A percentile compares a stretch with the other conserved stretches of the same genome.
These are phyloP conservation scores for Prunus davidiana DNA, from an alignment of 306 rosid genomes.

Conservation along the genomic window DNA sequence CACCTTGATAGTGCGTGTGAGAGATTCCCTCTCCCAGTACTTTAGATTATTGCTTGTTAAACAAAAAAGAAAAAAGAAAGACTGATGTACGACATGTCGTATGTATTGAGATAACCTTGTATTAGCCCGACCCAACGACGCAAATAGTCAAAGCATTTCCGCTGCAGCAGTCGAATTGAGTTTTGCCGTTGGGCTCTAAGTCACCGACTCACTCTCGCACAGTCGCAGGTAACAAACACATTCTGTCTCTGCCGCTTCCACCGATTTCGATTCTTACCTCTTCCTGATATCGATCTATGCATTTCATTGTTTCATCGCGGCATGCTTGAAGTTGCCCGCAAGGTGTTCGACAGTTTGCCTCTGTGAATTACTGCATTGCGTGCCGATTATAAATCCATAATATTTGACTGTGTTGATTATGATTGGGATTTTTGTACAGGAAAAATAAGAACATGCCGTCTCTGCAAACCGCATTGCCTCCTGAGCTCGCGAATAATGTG, in stretches of 20 bases:
- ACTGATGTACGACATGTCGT: neutral
- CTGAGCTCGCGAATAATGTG: constrained; percentile 87
- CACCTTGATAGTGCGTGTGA: too few relatives aligned
- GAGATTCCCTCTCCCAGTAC: too few relatives aligned
- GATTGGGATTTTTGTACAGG: neutral
- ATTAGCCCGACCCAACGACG: neutral
- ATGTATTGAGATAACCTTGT: too few relatives aligned
- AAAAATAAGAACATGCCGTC: constrained; percentile 57
- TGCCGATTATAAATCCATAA: neutral
- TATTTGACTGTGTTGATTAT: neutral
- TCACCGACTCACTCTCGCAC: neutral
- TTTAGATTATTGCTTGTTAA: too few relatives aligned
- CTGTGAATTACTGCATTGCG: neutral
- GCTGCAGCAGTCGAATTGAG: neutral
- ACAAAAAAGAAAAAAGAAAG: neutral
- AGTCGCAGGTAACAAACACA: neutral
- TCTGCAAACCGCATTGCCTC: constrained; percentile 90
- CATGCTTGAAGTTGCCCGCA: neutral
- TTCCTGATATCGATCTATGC: neutral
- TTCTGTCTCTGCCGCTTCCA: neutral
- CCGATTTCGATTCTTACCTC: neutral
- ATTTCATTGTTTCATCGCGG: neutral
- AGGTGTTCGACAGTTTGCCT: constrained; percentile 7
- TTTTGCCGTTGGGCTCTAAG: neutral
- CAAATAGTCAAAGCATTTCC: neutral